Percentiles rank a stretch among this genome's conserved stretches.
phyloP scores from a whole-genome alignment of 768 basidiomycete genomes.

The Calocybe indica region DNA sequence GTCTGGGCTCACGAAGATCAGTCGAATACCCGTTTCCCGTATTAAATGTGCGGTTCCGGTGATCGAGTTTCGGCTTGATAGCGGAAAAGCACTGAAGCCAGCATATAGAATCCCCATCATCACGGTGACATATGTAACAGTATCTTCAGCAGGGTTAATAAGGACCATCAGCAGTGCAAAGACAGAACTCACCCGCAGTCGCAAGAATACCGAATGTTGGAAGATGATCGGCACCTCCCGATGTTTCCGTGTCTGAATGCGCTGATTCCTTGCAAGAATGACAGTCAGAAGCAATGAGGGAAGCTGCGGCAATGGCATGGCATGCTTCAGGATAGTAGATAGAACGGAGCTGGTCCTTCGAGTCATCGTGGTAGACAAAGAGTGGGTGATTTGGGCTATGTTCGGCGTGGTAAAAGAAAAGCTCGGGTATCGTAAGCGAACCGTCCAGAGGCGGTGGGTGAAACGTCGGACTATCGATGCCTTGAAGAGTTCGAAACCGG shows the following conservation, averaged over 20 bases:
- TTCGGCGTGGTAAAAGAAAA: conserved; percentile 24
- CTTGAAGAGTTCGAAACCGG: not conserved
- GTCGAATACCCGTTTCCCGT: not conserved
- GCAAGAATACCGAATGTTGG: conserved; percentile 14
- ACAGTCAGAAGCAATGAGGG: conserved; percentile 5
- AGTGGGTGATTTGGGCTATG: conserved; percentile 23
- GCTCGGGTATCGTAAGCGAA: conserved; percentile 20
- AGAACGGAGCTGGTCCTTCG: conserved; percentile 2
- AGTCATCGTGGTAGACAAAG: conserved; percentile 15
- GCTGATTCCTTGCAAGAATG: too few species aligned
- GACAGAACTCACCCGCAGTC: conserved; percentile 7
- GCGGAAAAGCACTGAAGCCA: conserved; percentile 20
- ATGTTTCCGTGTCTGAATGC: too few species aligned
- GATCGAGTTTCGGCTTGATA: conserved; percentile 5
- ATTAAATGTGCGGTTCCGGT: conserved; percentile 1
- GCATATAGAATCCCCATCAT: conserved; percentile 9
- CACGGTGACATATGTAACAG: conserved; percentile 13
- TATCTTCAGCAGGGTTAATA: conserved; percentile 11
- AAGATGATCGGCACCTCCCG: conserved; percentile 4
- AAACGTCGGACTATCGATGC: conserved; percentile 11
- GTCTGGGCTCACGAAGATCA: not conserved
- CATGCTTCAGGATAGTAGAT: conserved; percentile 17
- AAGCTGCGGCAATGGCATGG: conserved; percentile 17
- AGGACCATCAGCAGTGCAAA: not conserved
- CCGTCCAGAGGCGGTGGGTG: conserved; percentile 22